These are phyloP conservation scores for Cynanchum wilfordii DNA, from an alignment of 257 asterid genomes.

Conservation along the genomic window DNA sequence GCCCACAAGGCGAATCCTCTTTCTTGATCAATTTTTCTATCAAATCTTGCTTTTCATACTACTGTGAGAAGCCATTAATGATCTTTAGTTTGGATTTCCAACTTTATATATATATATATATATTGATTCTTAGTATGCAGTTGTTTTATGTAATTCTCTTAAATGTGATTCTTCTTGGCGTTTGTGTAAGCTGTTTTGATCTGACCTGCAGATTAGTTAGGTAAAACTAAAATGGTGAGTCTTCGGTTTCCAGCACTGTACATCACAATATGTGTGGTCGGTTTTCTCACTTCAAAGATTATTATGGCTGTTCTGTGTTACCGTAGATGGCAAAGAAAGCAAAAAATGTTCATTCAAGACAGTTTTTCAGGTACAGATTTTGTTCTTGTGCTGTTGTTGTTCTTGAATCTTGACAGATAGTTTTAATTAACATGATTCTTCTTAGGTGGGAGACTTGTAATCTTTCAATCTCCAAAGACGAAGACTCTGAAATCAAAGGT, in stretches of 20 bases:
- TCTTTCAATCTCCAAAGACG: conserved; percentile 54
- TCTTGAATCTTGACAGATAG: neutral
- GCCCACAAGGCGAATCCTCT: neutral
- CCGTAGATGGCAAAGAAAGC: conserved; percentile 68
- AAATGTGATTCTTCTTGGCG: conserved; percentile 1
- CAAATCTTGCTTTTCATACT: conserved; percentile 1
- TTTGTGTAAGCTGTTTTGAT: neutral
- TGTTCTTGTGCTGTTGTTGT: neutral
- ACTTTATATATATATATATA: neutral
- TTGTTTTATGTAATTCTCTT: neutral
- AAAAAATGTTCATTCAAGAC: conserved; percentile 46
- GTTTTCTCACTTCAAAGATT: conserved; percentile 61
- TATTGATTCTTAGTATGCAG: neutral
- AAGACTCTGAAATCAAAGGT: conserved; percentile 36
- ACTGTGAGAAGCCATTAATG: neutral
- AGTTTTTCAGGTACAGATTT: conserved; percentile 39
- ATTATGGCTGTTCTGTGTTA: conserved; percentile 65
- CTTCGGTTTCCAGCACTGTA: conserved; percentile 34
- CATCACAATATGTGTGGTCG: conserved; percentile 62
- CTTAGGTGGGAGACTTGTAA: conserved; percentile 78
- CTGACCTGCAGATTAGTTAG: too few species aligned
- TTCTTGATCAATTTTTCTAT: neutral
- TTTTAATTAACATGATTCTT: neutral
- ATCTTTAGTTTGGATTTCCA: neutral
- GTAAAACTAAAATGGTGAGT: conserved; percentile 34